phyloP scores from a whole-genome alignment of 371 early-diverging fungal species.

The Mortierella sp. region DNA sequence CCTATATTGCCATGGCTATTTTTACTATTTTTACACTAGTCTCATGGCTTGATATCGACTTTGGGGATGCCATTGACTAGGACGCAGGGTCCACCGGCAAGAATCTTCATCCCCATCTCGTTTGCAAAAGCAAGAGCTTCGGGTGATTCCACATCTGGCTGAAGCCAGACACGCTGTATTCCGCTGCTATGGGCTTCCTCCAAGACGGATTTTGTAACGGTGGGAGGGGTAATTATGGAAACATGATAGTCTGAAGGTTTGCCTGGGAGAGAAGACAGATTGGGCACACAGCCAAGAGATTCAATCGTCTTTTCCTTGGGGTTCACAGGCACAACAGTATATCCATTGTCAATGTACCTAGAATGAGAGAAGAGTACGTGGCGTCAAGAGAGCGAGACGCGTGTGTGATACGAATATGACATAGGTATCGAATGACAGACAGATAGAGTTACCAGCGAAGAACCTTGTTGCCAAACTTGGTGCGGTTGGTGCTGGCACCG shows the following conservation, averaged over 20 bases:
- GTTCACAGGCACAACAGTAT: slow-evolving; percentile 52
- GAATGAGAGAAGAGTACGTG: background rate
- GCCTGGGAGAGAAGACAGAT: slow-evolving; percentile 44
- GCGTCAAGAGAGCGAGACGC: too few relatives aligned
- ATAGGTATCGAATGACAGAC: slow-evolving; percentile 9
- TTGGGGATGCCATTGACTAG: slow-evolving; percentile 71
- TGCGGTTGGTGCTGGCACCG: slow-evolving; percentile 76
- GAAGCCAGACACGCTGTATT: slow-evolving; percentile 81
- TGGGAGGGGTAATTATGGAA: slow-evolving; percentile 87
- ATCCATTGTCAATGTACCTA: slow-evolving; percentile 51
- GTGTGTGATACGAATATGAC: too few relatives aligned
- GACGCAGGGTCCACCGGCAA: slow-evolving; percentile 82
- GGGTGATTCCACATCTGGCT: slow-evolving; percentile 82
- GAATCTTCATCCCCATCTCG: slow-evolving; percentile 65
- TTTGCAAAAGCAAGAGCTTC: slow-evolving; percentile 66
- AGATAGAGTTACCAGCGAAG: slow-evolving; percentile 71
- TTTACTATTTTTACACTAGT: background rate
- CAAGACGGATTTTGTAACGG: slow-evolving; percentile 72
- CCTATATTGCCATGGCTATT: background rate
- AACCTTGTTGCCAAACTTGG: slow-evolving; percentile 87
- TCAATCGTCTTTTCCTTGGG: slow-evolving; percentile 48
- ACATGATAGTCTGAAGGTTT: slow-evolving; percentile 54
- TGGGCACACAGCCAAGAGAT: slow-evolving; percentile 25
- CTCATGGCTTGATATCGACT: background rate
- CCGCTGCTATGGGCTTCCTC: slow-evolving; percentile 73